Conservation (phyloP, 148 eudicot species). For the Drosera capensis region DNA sequence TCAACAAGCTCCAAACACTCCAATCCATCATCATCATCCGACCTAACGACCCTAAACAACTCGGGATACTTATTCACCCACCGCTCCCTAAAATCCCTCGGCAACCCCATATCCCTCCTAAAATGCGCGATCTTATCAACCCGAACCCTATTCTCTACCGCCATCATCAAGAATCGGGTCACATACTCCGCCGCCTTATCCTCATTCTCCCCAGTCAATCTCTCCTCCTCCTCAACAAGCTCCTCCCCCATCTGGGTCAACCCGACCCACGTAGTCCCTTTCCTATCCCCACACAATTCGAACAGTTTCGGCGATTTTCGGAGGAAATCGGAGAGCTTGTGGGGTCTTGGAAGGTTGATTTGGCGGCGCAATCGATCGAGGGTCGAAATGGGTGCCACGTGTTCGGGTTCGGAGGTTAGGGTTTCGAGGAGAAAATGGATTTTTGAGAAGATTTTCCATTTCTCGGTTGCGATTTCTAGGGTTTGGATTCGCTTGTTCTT, state of each 20-base stretch:
- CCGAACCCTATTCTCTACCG: conserved; percentile 41
- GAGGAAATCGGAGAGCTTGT: conserved; percentile 62
- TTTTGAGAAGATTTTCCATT: conserved; percentile 64
- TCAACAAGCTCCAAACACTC: conserved; percentile 76
- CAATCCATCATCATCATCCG: conserved; percentile 27
- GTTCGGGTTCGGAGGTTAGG: conserved; percentile 52
- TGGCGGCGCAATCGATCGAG: conserved; percentile 52
- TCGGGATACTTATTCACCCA: conserved; percentile 62
- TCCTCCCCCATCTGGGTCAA: conserved; percentile 64
- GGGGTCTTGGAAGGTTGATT: conserved; percentile 74
- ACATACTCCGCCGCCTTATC: conserved; percentile 61
- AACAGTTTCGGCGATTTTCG: conserved; percentile 65
- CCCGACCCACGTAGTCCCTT: conserved; percentile 71
- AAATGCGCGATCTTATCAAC: conserved; percentile 78
- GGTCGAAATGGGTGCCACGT: conserved; percentile 38
- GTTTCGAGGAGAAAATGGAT: conserved; percentile 51
- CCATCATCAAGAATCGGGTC: conserved; percentile 81
- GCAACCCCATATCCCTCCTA: conserved; percentile 79
- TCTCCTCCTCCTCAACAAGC: conserved; percentile 58
- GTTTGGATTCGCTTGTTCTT: conserved; percentile 52
- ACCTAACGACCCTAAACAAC: conserved; percentile 46
- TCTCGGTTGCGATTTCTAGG: conserved; percentile 66
- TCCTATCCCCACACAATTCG: conserved; percentile 58
- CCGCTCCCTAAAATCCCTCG: conserved; percentile 55
- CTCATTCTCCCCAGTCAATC: conserved; percentile 23